phyloP scores from a whole-genome alignment of 139 green algal genomes.

The Coccomyxa sp. region DNA sequence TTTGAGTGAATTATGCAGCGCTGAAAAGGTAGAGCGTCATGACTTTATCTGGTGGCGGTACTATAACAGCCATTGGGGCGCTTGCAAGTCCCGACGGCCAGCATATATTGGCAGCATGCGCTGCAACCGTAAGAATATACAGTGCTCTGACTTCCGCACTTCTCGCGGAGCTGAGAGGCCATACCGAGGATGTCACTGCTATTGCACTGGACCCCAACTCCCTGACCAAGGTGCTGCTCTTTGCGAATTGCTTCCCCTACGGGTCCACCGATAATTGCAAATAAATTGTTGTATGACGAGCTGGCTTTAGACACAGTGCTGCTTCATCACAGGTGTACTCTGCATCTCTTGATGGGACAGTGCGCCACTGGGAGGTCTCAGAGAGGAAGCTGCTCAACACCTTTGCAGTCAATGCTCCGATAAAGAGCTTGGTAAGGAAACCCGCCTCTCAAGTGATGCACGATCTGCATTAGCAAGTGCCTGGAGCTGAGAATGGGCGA shows the following conservation, averaged over 20 bases:
- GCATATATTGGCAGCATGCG: neutral
- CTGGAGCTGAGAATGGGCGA: neutral
- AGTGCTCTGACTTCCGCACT: neutral
- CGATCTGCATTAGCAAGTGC: neutral
- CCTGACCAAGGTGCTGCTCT: neutral
- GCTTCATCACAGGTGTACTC: conserved; percentile 39
- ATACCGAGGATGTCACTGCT: neutral
- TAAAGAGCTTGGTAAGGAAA: conserved; percentile 34
- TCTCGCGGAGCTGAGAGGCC: neutral
- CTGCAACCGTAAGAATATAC: neutral
- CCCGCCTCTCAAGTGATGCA: neutral
- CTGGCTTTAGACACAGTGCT: no score
- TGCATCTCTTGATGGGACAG: conserved; percentile 43
- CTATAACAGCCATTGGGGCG: neutral
- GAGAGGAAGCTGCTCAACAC: conserved; percentile 10
- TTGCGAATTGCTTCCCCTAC: no score
- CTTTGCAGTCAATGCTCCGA: conserved; percentile 16
- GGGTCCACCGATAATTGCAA: no score
- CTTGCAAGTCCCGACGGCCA: neutral
- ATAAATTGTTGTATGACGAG: no score
- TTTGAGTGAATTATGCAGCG: no score
- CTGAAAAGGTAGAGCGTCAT: no score
- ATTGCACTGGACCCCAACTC: neutral
- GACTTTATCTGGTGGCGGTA: neutral
- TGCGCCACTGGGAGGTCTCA: conserved; percentile 49